Base-by-base conservation (phyloP, 345 rosid genomes). In the Eucalyptus lansdowneana region DNA sequence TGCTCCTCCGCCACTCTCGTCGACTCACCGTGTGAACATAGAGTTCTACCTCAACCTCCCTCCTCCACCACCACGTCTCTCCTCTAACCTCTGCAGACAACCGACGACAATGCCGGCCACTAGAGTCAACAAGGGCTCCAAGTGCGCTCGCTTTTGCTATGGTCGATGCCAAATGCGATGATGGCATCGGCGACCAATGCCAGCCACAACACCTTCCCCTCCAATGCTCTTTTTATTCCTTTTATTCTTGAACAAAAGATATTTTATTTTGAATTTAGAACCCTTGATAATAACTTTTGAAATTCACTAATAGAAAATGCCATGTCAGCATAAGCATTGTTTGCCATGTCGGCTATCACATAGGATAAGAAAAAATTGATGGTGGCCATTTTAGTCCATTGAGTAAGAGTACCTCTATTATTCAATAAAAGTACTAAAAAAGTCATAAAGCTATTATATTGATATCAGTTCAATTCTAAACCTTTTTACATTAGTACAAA, bases 401-500 rank as follows among this genome's bases (percentile, higher is more conserved):
- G 2, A 29, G 9, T 7, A 62, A 62, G 31, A 11, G 69, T 12
- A 62, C 9, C 31, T 12, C 7, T 9, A 54, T 54, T 54, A 7
- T 54, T 54, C 5, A 21, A 50, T 4, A 50, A 50, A 50, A 50
- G 2, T 50, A 16, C 2, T 50, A 16, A 51, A 50, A 50, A 50
- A 16, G 4, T 50, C 4, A 16, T 50, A 16, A 50, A 34, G 37
- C 37, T 34, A 34, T 34, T n/a, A n/a, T n/a, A n/a, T n/a, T n/a
- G n/a, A n/a, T n/a, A n/a, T n/a, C n/a, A n/a, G n/a, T n/a, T n/a
- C n/a, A n/a, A n/a, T n/a, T n/a, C n/a, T n/a, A n/a, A 50, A 50
- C 0, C 0, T 50, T 50, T 50, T 50, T 2, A 50, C 2, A n/a
- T n/a, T n/a, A n/a, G n/a, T n/a, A n/a, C 21, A 0, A 50, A 50